Evolutionary conservation across 2,329 filamentous ascomycete species (phyloP), one percentile per base, ranked within the genome.

Genomic region (Cercospora sp.): DNA sequence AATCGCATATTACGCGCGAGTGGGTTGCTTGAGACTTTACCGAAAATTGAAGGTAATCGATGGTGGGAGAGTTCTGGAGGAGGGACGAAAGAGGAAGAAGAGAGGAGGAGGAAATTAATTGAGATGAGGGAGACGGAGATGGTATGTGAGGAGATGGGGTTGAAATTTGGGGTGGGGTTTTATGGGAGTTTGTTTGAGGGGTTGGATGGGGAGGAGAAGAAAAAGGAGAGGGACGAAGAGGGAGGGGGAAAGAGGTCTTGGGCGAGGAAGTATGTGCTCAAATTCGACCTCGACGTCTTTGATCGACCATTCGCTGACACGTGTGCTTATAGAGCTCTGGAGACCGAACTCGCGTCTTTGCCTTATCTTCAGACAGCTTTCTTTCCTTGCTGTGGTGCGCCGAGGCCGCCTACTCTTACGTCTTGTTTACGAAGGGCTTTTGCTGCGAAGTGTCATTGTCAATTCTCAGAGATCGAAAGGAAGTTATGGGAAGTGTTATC

Each of bases 401-500:
- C 71, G 3, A 70, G 71, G 48, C 72, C 73, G 7, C 70, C 72
- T 0, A 78, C 75, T 10, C 68, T 78, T 2, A 77, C 75, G 10
- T 70, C 73, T 16, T 69, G 71, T 7, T 67, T 78, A 23, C 69
- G 75, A 2, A 67, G 73, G 23, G 73, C 76, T 18, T 76, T 78
- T 51, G 74, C 76, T 31, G 68, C 67, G 7, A 69, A 68, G 42
- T 31, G 67, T 7, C 70, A 69, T 20, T 72, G 72, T 45, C 67
- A 70, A 9, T 60, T 74, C 16, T 53, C 61, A 2, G 70, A 76
- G 23, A 73, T 71, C 9, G 73, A 73, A 12, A 68, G 58, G 3
- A 74, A 73, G 64, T 77, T 78, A 75, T 78, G 76, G 76, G 75
- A 77, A 33, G 63, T 77, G 6, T 40, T 77, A 31, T 73, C 67